Evolutionary conservation across 2,329 filamentous ascomycete genomes (phyloP), one percentile per base, ranked within the genome.

Genomic region (Phaeoacremonium minimum): DNA sequence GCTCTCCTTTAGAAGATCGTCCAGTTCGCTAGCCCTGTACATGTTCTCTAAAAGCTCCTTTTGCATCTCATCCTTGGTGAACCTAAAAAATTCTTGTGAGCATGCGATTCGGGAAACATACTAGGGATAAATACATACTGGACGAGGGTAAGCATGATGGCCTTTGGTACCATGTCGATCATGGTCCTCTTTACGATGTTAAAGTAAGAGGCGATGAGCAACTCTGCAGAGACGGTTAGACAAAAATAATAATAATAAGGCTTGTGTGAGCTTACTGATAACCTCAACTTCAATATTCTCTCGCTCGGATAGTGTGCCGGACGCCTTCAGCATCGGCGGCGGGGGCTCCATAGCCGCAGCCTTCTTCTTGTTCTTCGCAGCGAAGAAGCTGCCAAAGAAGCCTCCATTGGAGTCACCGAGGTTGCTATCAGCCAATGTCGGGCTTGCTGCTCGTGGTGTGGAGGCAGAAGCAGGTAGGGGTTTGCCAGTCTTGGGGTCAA

Each of bases 361-460:
- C 83, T 96, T 97, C 79, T 98, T 98, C 82, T 97, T 98, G 71
- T 97, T 98, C 79, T 97, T 98, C 57, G 87, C 90, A 9, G 93
- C 88, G 58, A 96, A 98, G 77, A 98, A 98, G 55, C 87, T 95
- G 50, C 93, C 93, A 53, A 98, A 98, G 76, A 98, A 98, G 26
- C 91, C 89, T 42, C 75, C 70, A 56, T 87, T 87, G 36, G 62
- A 61, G 43, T 61, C 63, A 22, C 68, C 64, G 14, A 45, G 32
- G 30, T 69, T 64, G 29, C 57, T 49, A 30, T 80, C 67, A 34
- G 64, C 57, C 36, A 88, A 67, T 28, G 83, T 85, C 7, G 88
- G 93, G 56, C 83, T 95, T 37, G 77, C 76, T 30, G 86, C 80
- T 45, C 89, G 82, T 3, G 88, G 88, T 3, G 77, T 75, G 15